Evolutionary conservation across 2,329 filamentous ascomycete genomes (phyloP).

Genomic region (Calonectria crousiana): DNA sequence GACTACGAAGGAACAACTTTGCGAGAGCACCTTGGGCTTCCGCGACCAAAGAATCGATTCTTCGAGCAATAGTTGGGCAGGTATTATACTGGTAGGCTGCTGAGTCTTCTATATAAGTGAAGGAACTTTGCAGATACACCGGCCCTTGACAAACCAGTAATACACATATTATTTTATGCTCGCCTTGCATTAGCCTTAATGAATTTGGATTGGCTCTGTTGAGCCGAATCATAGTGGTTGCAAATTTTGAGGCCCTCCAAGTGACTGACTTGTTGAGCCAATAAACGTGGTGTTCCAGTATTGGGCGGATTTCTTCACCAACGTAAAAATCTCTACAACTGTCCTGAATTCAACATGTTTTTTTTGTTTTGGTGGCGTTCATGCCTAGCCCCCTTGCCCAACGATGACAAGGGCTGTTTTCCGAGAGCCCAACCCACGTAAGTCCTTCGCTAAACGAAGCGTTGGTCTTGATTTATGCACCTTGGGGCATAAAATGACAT

Average conservation of each 20-base stretch:
- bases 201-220: background rate
- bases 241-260: background rate
- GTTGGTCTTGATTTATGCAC: background rate
- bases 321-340: background rate
- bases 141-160: background rate
- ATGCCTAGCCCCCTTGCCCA: no score
- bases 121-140: background rate
- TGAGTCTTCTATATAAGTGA: background rate
- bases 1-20: constrained; percentile 66
- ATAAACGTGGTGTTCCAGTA: background rate
- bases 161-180: background rate
- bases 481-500: background rate
- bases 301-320: background rate
- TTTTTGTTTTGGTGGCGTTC: background rate
- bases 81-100: background rate
- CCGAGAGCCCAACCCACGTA: background rate
- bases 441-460: background rate
- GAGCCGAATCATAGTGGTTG: background rate
- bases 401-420: background rate
- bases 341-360: background rate
- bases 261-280: background rate
- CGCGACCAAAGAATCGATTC: constrained; percentile 56
- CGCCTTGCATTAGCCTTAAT: background rate
- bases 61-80: constrained; percentile 36
- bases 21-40: constrained; percentile 66